These are phyloP conservation scores for Auricularia sp. DNA, from an alignment of 768 basidiomycete species.

Conservation along the genomic window DNA sequence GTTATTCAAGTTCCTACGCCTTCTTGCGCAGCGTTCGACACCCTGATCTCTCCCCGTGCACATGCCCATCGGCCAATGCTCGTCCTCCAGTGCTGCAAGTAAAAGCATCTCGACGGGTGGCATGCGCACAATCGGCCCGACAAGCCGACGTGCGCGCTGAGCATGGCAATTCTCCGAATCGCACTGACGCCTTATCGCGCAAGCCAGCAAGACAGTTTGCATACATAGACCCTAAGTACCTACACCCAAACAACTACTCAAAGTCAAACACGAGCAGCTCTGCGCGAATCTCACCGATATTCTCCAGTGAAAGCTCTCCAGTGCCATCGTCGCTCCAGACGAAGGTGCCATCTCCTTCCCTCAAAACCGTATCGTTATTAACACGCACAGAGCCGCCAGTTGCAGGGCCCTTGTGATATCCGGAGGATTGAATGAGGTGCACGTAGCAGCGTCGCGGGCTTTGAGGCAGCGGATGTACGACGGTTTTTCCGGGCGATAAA, in stretches of 20 bases:
- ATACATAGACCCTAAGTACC: background rate
- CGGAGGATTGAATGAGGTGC: slow-evolving; percentile 78
- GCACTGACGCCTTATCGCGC: background rate
- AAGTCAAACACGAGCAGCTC: slow-evolving; percentile 83
- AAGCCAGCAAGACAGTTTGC: background rate
- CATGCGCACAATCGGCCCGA: too few species aligned
- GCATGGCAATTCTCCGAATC: too few species aligned
- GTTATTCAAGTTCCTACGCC: too few species aligned
- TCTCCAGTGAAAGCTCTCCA: slow-evolving; percentile 35
- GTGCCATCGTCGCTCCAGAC: slow-evolving; percentile 36
- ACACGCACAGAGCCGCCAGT: slow-evolving; percentile 52
- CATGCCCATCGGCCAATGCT: too few species aligned
- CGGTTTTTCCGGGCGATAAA: slow-evolving; percentile 42
- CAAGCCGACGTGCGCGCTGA: too few species aligned
- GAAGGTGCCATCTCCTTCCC: slow-evolving; percentile 86
- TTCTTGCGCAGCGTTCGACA: too few species aligned
- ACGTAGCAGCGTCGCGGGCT: slow-evolving; percentile 53
- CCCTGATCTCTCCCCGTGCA: too few species aligned
- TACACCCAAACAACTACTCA: slow-evolving; percentile 23
- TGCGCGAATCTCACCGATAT: slow-evolving; percentile 52
- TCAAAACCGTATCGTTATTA: slow-evolving; percentile 36
- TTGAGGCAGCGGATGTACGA: slow-evolving; percentile 41
- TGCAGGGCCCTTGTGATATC: slow-evolving; percentile 55
- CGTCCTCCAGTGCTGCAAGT: too few species aligned
- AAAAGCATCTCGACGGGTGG: too few species aligned